Evolutionary conservation across 208 protist species (phyloP), one percentile per base, ranked within the genome.

Genomic region (Crithidia fasciculata): DNA sequence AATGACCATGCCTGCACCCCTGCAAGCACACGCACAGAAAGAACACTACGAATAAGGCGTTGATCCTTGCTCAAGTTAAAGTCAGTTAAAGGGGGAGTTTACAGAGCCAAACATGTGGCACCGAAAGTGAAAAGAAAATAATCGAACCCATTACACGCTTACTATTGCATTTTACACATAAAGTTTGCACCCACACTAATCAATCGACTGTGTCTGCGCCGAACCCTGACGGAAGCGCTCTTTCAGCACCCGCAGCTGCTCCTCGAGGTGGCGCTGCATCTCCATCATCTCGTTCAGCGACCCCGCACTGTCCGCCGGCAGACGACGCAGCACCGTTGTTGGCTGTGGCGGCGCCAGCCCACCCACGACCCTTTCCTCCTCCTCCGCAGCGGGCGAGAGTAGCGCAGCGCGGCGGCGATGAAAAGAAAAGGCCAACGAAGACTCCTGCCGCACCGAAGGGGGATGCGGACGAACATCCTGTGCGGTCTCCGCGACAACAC

Each of bases 201-300:
- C 2, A 8, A n/a, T 56, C 0, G 44, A 10, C 9, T 60, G 53
- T 16, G 9, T 41, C 18, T 61, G 36, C 10, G 47, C 19, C 0
- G 28, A 8, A 4, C 68, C 57, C 8, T 49, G 49, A 5, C 58
- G 40, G n/a, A 79, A 79, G n/a, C 61, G 66, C 50, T 68, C 67
- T 39, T 72, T 79, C 40, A 74, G 18, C 0, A 79, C 4, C 13
- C 53, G 57, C 15, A 79, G 61, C 61, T 60, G 60, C 40, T 74
- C 68, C 47, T 73, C 68, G 8, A 79, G 53, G 18, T 64, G 60
- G 3, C 52, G 59, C 28, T 79, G 74, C 59, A 74, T 73, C 52
- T 65, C 28, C 39, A 69, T 58, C 60, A 72, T 68, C 9, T 64
- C 47, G 4, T n/a, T 74, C 54, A 74, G 37, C 5, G 67, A 59